phyloP scores from a whole-genome alignment of 208 protist species.

The Leptomonas seymouri region DNA sequence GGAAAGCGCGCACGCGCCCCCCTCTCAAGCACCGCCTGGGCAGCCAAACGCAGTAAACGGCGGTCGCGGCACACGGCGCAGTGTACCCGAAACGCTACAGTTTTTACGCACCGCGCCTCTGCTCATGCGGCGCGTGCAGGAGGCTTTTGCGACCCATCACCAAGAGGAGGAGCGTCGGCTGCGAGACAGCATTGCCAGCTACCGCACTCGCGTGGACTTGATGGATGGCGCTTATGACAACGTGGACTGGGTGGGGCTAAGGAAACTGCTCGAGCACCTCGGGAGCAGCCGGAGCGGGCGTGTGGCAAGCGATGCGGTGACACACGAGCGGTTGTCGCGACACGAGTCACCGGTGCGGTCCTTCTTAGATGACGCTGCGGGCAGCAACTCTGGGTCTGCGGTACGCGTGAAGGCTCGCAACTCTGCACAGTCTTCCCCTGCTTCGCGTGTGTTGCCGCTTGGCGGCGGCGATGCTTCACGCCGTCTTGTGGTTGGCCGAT shows the following conservation, averaged over 20 bases:
- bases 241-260: constrained; percentile 30
- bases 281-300: constrained; percentile 13
- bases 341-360: neutral
- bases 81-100: constrained; percentile 23
- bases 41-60: neutral
- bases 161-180: constrained; percentile 32
- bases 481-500: neutral
- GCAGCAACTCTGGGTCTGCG: constrained; percentile 2
- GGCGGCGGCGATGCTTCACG: constrained; percentile 6
- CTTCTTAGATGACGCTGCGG: neutral
- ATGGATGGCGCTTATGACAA: constrained; percentile 8
- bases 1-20: neutral
- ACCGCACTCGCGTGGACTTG: constrained; percentile 1
- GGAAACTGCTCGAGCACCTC: constrained; percentile 26
- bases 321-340: neutral
- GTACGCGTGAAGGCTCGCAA: constrained; percentile 6
- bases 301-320: neutral
- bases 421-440: neutral
- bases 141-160: constrained; percentile 18
- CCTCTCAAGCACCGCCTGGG: neutral
- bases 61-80: neutral
- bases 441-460: neutral
- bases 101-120: constrained; percentile 21
- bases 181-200: constrained; percentile 21
- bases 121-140: constrained; percentile 18